A percentile compares a stretch with the other conserved stretches of the same genome.
Conservation (phyloP, 805 yeast species). For the Yarrowia alimentaria region DNA sequence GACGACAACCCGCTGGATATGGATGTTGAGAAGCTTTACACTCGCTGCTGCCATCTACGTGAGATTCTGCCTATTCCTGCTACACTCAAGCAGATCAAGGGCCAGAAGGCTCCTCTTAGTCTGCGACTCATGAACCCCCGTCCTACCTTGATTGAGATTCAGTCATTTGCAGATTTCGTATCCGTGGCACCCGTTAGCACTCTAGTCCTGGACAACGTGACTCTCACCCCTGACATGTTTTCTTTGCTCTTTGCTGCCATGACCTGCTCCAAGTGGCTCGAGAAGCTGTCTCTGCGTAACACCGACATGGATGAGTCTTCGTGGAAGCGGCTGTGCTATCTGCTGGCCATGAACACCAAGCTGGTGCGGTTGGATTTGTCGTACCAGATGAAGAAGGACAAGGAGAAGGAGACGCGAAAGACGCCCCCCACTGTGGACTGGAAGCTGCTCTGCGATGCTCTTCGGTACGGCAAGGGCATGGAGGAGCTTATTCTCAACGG, state of each 20-base stretch:
- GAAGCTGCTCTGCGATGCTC: constrained; percentile 68
- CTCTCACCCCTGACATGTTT: constrained; percentile 72
- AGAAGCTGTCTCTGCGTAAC: constrained; percentile 73
- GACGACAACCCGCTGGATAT: constrained; percentile 21
- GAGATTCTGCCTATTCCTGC: constrained; percentile 93
- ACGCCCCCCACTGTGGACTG: constrained; percentile 55
- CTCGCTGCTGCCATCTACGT: constrained; percentile 88
- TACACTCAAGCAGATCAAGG: constrained; percentile 74
- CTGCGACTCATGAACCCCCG: constrained; percentile 76
- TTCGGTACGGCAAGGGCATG: constrained; percentile 67
- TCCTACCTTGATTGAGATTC: constrained; percentile 84
- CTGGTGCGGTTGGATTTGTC: constrained; percentile 65
- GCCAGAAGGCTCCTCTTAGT: constrained; percentile 72
- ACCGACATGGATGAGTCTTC: constrained; percentile 69
- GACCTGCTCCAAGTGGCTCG: constrained; percentile 61
- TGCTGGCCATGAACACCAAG: constrained; percentile 58
- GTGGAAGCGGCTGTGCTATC: constrained; percentile 79
- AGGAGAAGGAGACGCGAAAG: constrained; percentile 14
- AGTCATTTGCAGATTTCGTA: constrained; percentile 84
- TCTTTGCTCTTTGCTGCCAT: constrained; percentile 69
- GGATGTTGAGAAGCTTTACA: constrained; percentile 50
- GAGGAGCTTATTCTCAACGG: constrained; percentile 81
- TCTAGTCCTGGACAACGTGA: constrained; percentile 75
- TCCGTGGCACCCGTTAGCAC: constrained; percentile 79
- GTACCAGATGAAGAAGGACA: constrained; percentile 45